A percentile compares a stretch with the other conserved stretches of the same genome.
These are phyloP conservation scores for Geranomyces variabilis DNA, from an alignment of 192 early-diverging fungal genomes.

Conservation along the genomic window DNA sequence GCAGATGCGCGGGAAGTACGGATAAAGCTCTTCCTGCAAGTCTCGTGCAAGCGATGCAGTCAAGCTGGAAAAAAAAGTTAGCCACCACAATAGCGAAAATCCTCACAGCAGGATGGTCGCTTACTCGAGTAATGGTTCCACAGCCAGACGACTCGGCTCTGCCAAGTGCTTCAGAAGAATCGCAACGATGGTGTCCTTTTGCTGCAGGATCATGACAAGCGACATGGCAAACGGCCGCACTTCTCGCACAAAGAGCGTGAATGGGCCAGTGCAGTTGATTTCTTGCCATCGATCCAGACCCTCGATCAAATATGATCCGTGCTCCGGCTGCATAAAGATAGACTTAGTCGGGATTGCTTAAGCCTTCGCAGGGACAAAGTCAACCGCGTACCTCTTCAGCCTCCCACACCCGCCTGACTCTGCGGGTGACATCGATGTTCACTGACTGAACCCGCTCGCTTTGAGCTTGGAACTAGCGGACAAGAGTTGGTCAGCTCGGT, in stretches of 20 bases:
- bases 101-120: slow-evolving; percentile 1
- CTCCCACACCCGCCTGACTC: not conserved
- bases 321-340: slow-evolving; percentile 45
- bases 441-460: slow-evolving; percentile 67
- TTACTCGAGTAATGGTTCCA: slow-evolving; percentile 85
- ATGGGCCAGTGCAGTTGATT: slow-evolving; percentile 86
- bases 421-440: slow-evolving; percentile 65
- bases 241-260: slow-evolving; percentile 70
- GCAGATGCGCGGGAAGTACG: slow-evolving; percentile 73
- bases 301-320: slow-evolving; percentile 81
- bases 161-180: slow-evolving; percentile 68
- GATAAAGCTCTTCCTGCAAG: slow-evolving; percentile 88
- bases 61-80: slow-evolving; percentile 50
- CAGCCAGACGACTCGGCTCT: slow-evolving; percentile 64
- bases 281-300: slow-evolving; percentile 83
- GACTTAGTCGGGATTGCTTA: not conserved
- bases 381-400: slow-evolving; percentile 10
- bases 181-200: slow-evolving; percentile 77
- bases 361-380: not conserved
- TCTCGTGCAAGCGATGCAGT: slow-evolving; percentile 83
- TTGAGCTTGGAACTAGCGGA: slow-evolving; percentile 74
- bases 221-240: slow-evolving; percentile 69
- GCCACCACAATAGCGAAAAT: no score
- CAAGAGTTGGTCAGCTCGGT: not conserved
- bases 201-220: slow-evolving; percentile 86